These are phyloP conservation scores for Neurospora sp. DNA, from an alignment of 495 filamentous ascomycete species.

Conservation along the genomic window DNA sequence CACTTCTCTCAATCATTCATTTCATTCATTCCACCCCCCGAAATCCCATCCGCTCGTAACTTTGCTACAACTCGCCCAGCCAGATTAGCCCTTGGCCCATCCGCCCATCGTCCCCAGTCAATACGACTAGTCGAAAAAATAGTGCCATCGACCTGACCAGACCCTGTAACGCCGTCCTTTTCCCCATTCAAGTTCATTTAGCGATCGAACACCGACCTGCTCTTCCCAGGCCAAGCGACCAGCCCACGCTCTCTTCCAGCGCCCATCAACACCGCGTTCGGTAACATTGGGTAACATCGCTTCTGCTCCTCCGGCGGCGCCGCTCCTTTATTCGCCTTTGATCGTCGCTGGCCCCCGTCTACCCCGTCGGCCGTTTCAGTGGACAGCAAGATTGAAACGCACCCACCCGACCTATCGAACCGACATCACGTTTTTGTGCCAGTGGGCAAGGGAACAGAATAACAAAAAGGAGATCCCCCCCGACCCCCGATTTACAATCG, in stretches of 20 bases:
- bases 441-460: slow-evolving; percentile 1
- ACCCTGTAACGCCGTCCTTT: neutral
- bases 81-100: neutral
- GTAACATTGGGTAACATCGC: neutral
- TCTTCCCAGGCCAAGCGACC: neutral
- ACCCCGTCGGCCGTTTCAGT: neutral
- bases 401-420: neutral
- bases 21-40: neutral
- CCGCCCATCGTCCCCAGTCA: neutral
- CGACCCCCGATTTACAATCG: neutral
- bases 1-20: neutral
- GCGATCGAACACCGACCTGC: neutral
- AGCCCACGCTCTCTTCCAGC: neutral
- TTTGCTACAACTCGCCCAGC: neutral
- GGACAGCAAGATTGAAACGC: neutral
- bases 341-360: neutral
- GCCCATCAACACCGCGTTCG: neutral
- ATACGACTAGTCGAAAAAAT: neutral
- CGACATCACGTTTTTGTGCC: neutral
- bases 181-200: neutral
- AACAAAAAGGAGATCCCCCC: neutral
- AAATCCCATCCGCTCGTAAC: neutral
- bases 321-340: neutral
- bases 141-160: neutral
- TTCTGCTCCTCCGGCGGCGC: neutral